Evolutionary conservation across 2,329 filamentous ascomycete genomes (phyloP).

Genomic region (Magnaporthiopsis rhizophila): DNA sequence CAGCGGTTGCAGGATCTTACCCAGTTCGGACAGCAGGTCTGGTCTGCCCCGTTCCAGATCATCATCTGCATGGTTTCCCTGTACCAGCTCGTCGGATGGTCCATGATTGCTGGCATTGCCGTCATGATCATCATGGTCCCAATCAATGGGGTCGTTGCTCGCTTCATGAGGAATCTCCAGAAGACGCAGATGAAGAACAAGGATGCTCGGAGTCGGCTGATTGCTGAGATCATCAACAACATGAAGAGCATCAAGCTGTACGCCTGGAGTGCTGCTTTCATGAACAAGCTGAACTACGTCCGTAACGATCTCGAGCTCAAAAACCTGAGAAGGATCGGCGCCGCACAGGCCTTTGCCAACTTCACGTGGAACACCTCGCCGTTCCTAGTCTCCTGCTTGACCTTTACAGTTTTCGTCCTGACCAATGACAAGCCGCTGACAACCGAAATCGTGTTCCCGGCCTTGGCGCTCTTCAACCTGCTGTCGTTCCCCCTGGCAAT

Average conservation of each 20-base stretch:
- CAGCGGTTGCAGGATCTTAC: conserved; percentile 91
- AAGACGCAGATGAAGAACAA: conserved; percentile 99
- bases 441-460: conserved; percentile 93
- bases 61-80: conserved; percentile 90
- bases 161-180: conserved; percentile 88
- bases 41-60: conserved; percentile 97
- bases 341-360: conserved; percentile 86
- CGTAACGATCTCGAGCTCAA: conserved; percentile 93
- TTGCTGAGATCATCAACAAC: conserved; percentile 97
- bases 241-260: conserved; percentile 99
- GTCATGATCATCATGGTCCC: conserved; percentile 98
- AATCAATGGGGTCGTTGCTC: conserved; percentile 84
- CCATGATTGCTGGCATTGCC: conserved; percentile 90
- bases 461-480: conserved; percentile 85
- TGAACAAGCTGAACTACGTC: conserved; percentile 93
- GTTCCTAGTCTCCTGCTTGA: conserved; percentile 94
- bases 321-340: conserved; percentile 92
- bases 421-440: conserved; percentile 74
- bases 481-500: conserved; percentile 91
- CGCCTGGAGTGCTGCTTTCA: conserved; percentile 94
- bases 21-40: conserved; percentile 90
- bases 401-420: conserved; percentile 88
- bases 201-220: conserved; percentile 82
- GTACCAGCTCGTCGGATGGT: conserved; percentile 88
- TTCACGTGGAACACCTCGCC: conserved; percentile 98